Evolutionary conservation across 2,329 filamentous ascomycete species (phyloP).

Genomic region (Simplicillium sp.): DNA sequence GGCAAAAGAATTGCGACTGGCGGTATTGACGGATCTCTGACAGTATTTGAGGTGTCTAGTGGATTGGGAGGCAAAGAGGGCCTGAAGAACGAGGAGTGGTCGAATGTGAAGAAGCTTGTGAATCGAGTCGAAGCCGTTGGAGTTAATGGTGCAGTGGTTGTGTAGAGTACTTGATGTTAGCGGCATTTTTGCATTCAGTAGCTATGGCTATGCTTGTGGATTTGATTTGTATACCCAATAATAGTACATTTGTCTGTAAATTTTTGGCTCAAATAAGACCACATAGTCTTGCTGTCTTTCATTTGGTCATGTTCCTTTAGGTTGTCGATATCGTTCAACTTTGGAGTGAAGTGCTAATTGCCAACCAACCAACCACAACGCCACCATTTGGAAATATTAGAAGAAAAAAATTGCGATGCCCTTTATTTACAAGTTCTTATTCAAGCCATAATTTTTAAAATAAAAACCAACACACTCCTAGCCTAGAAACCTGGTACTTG

Average conservation of each 20-base stretch:
- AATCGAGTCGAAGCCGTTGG: constrained; percentile 60
- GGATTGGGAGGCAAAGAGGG: constrained; percentile 78
- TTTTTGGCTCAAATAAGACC: no score
- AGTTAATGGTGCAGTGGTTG: constrained; percentile 35
- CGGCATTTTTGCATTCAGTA: no score
- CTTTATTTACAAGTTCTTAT: background rate
- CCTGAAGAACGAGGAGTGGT: constrained; percentile 83
- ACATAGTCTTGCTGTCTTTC: no score
- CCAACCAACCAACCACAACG: background rate
- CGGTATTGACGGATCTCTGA: constrained; percentile 83
- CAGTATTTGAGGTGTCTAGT: constrained; percentile 82
- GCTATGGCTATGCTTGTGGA: no score
- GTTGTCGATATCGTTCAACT: constrained; percentile 1
- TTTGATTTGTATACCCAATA: no score
- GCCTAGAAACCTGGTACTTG: no score
- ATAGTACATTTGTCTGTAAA: no score
- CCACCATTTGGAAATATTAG: background rate
- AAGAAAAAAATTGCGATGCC: background rate
- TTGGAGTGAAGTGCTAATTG: background rate
- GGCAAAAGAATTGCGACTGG: constrained; percentile 82
- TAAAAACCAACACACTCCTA: no score
- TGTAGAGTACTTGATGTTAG: constrained; percentile 14
- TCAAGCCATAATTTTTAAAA: no score
- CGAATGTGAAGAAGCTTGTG: constrained; percentile 82
- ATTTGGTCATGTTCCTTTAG: no score